Base-by-base conservation (phyloP, 1,284 basidiomycete species). In the Takashimella tepidaria region DNA sequence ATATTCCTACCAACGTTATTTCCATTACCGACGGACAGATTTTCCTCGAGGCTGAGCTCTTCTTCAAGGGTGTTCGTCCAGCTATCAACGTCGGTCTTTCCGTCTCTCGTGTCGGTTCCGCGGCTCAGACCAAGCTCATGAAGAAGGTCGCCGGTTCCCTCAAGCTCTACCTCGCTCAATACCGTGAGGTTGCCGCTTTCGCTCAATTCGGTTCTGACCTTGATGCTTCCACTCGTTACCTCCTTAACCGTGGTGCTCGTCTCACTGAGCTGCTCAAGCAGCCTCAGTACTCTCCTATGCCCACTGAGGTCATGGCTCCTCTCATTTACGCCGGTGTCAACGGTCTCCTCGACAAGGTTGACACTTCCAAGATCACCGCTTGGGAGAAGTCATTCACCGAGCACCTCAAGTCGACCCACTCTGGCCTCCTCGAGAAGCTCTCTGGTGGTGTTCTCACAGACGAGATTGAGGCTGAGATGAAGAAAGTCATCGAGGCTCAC, bases 11-110 rank as follows among this genome's bases (percentile, higher is more conserved):
- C 74, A 81, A 82, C 76, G 91, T 96, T 77, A 97, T 97, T 76
- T 96, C 92, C 71, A 97, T 97, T 77, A 97, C 92, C 59, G 92
- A 97, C 74, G 92, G 92, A 73, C 92, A 96, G 80, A 95, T 97
- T 81, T 97, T 97, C 88, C 88, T 96, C 87, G 92, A 97, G 79
- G 92, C 92, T 71, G 92, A 97, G 78, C 87, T 95, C 74, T 95
- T 96, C 90, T 96, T 96, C 92, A 92, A 93, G 83, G 92, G 93
- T 88, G 88, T 97, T 70, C 89, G 92, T 77, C 93, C 93, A 61
- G 95, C 95, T 68, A 97, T 98, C 79, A 98, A 98, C 82, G 95
- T 98, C 83, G 95, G 95, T 95, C 89, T 98, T 61, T 98, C 95
- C 60, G 95, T 98, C 68, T 98, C 95, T 63, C 95, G 95, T 86